Evolutionary conservation across 352 stramenopile genomes (phyloP), one percentile per base, ranked within the genome.

Genomic region (Thalassiosira livingstoniorum): DNA sequence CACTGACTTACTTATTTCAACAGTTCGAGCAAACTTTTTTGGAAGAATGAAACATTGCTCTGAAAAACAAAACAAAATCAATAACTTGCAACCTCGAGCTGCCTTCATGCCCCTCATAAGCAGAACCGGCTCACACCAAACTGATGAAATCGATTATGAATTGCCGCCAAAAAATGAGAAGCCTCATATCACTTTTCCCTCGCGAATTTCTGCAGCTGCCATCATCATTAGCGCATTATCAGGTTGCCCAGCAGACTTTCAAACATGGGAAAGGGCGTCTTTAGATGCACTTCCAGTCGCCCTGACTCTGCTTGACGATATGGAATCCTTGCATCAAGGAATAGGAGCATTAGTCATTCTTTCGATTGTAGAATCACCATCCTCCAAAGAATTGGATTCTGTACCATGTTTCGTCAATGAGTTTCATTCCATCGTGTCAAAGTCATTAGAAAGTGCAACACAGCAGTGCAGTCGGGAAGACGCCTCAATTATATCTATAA

Each of bases 11-110:
- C 47, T 90, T 18, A 39, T 64, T 42, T 75, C 78, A 61, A 72
- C 71, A 10, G 25, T 79, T 10, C 75, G 86, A 4, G 70, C 83
- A 15, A 65, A 87, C 57, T 92, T 92, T 70, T 92, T 87, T 72
- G 86, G 73, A 25, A 80, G 66, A 39, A 29, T 67, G 55, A 58
- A 18, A 10, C 25, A 78, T 53, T 60, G 32, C 0, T 60, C 65
- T 21, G 23, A 32, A 4, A 58, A 42, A 58, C 4, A 32, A 4
- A 68, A 45, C 51, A 58, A 2, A 29, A 62, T 55, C 18, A 71
- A 43, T 60, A 53, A 63, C 74, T 57, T 11, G 32, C 71, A 47
- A 57, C 32, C 37, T 53, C 35, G 58, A 35, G 53, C 42, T 63
- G 57, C 42, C 35, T 73, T 81, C 11, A 73, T 86, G 65, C 67